A percentile compares a stretch with the other conserved stretches of the same genome.
phyloP scores from a whole-genome alignment of 306 rosid species.

The Hippophae tibetana region DNA sequence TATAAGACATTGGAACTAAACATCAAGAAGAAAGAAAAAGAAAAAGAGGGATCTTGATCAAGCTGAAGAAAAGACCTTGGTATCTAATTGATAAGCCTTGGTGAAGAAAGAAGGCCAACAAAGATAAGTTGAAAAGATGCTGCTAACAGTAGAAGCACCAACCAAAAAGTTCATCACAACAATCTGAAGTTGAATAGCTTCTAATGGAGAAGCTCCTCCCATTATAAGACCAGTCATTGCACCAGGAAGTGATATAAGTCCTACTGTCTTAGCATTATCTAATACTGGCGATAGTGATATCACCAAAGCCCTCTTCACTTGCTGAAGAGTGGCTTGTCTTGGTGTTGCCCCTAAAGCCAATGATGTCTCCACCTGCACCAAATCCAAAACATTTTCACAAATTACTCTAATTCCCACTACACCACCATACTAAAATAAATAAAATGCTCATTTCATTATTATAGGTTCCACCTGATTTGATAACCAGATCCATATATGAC shows the following conservation, averaged over 20 bases:
- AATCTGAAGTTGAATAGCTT: slow-evolving; percentile 88
- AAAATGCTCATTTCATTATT: too few relatives aligned
- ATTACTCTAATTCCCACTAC: not conserved
- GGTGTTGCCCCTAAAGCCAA: slow-evolving; percentile 96
- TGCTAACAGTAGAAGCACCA: slow-evolving; percentile 82
- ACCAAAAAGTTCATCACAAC: slow-evolving; percentile 95
- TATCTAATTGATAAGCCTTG: slow-evolving; percentile 69
- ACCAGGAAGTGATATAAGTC: slow-evolving; percentile 83
- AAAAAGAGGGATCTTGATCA: too few relatives aligned
- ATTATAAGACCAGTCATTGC: slow-evolving; percentile 97
- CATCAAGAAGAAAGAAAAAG: too few relatives aligned
- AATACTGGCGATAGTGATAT: slow-evolving; percentile 75
- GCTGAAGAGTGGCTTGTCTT: slow-evolving; percentile 72
- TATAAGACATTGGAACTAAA: too few relatives aligned
- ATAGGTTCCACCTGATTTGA: too few relatives aligned
- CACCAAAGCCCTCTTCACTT: slow-evolving; percentile 75
- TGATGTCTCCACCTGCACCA: slow-evolving; percentile 75
- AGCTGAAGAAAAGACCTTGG: slow-evolving; percentile 47
- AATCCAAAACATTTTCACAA: not conserved
- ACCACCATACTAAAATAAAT: not conserved
- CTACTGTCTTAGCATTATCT: slow-evolving; percentile 90
- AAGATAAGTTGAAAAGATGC: slow-evolving; percentile 75
- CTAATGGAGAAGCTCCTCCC: slow-evolving; percentile 97
- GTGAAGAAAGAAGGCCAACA: slow-evolving; percentile 95
- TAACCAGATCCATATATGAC: too few relatives aligned